Conservation (phyloP, 768 basidiomycete genomes). For the Hirschioporus abietinus region DNA sequence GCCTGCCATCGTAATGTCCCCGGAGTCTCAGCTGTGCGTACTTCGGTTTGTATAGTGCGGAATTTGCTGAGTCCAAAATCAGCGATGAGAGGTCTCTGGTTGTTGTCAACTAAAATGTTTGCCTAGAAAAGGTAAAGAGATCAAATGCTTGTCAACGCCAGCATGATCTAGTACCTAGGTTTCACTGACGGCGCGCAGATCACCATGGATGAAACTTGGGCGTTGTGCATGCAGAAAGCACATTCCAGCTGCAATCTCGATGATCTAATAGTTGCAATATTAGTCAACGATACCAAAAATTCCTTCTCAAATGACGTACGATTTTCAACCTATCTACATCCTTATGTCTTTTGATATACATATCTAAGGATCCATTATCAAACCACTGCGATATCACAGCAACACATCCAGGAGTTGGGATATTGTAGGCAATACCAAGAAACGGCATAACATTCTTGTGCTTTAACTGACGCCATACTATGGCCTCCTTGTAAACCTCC, state of each 20-base stretch:
- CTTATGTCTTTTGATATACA: background rate
- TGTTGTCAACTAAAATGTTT: background rate
- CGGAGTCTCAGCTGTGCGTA: background rate
- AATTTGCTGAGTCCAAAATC: conserved; percentile 1
- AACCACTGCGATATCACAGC: background rate
- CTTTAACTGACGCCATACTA: conserved; percentile 1
- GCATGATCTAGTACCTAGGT: background rate
- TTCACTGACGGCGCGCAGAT: background rate
- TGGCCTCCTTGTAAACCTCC: background rate
- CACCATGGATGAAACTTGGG: background rate
- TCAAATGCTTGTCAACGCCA: background rate
- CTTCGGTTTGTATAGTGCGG: background rate
- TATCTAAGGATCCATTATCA: background rate
- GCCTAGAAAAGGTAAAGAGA: background rate
- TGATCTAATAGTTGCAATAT: background rate
- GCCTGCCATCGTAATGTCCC: conserved; percentile 2
- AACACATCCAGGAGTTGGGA: background rate
- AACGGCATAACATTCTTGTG: conserved; percentile 2
- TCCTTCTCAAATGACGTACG: background rate
- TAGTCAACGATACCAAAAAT: background rate
- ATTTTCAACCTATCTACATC: background rate
- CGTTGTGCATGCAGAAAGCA: background rate
- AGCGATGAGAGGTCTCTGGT: background rate
- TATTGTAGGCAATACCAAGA: conserved; percentile 4
- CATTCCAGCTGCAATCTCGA: background rate